A percentile compares a stretch with the other conserved stretches of the same genome.
These are phyloP conservation scores for Radiomyces spectabilis DNA, from an alignment of 192 early-diverging fungal species.

Conservation along the genomic window DNA sequence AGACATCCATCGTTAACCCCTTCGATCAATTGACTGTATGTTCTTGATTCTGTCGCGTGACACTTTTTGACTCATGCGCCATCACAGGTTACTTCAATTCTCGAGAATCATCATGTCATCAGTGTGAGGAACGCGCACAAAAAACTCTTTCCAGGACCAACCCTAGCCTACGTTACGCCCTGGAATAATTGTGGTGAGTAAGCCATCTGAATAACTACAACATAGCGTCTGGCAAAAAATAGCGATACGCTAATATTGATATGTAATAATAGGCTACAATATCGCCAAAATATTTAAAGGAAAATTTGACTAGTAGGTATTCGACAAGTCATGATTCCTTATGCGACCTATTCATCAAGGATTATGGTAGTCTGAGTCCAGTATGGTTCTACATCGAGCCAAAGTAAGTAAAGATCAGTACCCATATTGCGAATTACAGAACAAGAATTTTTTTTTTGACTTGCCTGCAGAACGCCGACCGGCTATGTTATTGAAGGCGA, in stretches of 20 bases:
- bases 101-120: neutral
- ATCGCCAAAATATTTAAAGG: slow-evolving; percentile 36
- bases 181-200: slow-evolving; percentile 36
- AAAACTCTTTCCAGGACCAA: slow-evolving; percentile 1
- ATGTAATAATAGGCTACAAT: slow-evolving; percentile 20
- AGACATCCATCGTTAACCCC: too few relatives aligned
- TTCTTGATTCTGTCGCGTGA: too few relatives aligned
- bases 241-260: neutral
- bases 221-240: neutral
- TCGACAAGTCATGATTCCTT: too few relatives aligned
- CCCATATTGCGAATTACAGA: neutral
- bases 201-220: too few relatives aligned
- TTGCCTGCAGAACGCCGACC: neutral
- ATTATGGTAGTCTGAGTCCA: slow-evolving; percentile 22
- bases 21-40: too few relatives aligned
- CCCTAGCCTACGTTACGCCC: slow-evolving; percentile 34
- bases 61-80: too few relatives aligned
- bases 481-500: slow-evolving; percentile 18
- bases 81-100: neutral
- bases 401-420: slow-evolving; percentile 4
- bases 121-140: neutral
- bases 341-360: neutral
- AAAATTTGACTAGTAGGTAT: slow-evolving; percentile 35
- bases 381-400: slow-evolving; percentile 29
- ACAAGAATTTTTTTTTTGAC: neutral